These are phyloP conservation scores for Phaeotremella skinneri DNA, from an alignment of 768 basidiomycete genomes.

Conservation along the genomic window DNA sequence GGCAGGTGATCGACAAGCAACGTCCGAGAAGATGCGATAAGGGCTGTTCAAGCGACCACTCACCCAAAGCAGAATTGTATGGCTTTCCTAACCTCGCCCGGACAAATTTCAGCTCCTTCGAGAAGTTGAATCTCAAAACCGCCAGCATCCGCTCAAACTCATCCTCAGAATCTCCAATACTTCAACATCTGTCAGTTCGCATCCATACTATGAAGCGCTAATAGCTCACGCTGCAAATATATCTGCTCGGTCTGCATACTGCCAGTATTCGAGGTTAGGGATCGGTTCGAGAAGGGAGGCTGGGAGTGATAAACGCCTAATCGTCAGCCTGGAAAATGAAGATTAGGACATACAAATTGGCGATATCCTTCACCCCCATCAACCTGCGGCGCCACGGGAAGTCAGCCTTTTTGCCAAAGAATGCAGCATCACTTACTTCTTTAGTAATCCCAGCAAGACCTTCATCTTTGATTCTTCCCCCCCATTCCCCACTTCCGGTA, in stretches of 20 bases:
- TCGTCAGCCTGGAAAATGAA: neutral
- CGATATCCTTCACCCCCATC: slow-evolving; percentile 91
- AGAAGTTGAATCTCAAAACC: slow-evolving; percentile 79
- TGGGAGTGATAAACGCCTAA: slow-evolving; percentile 84
- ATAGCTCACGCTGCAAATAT: slow-evolving; percentile 78
- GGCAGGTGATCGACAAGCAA: neutral
- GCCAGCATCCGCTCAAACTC: slow-evolving; percentile 96
- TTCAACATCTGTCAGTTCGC: slow-evolving; percentile 48
- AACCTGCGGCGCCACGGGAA: slow-evolving; percentile 35
- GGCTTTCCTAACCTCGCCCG: slow-evolving; percentile 93
- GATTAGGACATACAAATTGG: slow-evolving; percentile 68
- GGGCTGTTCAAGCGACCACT: neutral
- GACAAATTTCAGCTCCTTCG: slow-evolving; percentile 90
- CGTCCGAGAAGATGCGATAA: too few relatives aligned
- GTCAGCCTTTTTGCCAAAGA: neutral
- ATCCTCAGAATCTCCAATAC: slow-evolving; percentile 87
- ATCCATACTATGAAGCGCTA: neutral
- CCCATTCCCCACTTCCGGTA: slow-evolving; percentile 47
- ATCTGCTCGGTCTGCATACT: slow-evolving; percentile 86
- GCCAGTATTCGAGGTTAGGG: slow-evolving; percentile 96
- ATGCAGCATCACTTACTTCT: slow-evolving; percentile 60
- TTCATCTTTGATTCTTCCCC: slow-evolving; percentile 87
- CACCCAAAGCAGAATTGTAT: slow-evolving; percentile 52
- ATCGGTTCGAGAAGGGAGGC: slow-evolving; percentile 90
- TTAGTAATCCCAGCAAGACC: slow-evolving; percentile 87